Percentiles rank a stretch among this genome's conserved stretches.
These are phyloP conservation scores for Pichia rugopelliculosa DNA, from an alignment of 805 yeast genomes.

Conservation along the genomic window DNA sequence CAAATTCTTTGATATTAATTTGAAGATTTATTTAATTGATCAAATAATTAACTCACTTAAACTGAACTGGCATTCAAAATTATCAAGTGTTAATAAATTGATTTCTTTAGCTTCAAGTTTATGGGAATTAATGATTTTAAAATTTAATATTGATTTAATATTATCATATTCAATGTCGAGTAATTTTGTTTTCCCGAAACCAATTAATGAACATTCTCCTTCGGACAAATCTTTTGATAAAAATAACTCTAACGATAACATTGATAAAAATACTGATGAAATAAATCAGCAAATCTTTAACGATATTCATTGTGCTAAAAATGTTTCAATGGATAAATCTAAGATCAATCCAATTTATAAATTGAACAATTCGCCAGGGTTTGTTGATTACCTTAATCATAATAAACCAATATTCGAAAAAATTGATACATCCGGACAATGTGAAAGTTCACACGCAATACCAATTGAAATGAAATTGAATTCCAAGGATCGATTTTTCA, in stretches of 20 bases:
- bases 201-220: not conserved
- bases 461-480: not conserved
- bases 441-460: not conserved
- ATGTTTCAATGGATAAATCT: slow-evolving; percentile 21
- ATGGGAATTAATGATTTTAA: slow-evolving; percentile 21
- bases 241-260: not conserved
- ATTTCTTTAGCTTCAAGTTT: slow-evolving; percentile 16
- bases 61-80: slow-evolving; percentile 19
- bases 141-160: slow-evolving; percentile 12
- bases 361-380: not conserved
- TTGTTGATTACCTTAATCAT: not conserved
- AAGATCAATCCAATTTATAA: not conserved
- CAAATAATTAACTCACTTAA: slow-evolving; percentile 15
- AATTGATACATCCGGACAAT: not conserved
- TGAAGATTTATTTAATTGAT: slow-evolving; percentile 25
- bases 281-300: not conserved
- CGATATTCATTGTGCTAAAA: slow-evolving; percentile 16
- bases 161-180: slow-evolving; percentile 6
- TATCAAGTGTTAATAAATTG: slow-evolving; percentile 20
- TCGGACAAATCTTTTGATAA: not conserved
- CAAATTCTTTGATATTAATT: slow-evolving; percentile 18
- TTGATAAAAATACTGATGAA: too few relatives aligned
- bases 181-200: slow-evolving; percentile 10
- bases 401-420: not conserved
- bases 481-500: slow-evolving; percentile 2